Evolutionary conservation across 2,329 filamentous ascomycete genomes (phyloP).

Genomic region (Cladophialophora bantiana): DNA sequence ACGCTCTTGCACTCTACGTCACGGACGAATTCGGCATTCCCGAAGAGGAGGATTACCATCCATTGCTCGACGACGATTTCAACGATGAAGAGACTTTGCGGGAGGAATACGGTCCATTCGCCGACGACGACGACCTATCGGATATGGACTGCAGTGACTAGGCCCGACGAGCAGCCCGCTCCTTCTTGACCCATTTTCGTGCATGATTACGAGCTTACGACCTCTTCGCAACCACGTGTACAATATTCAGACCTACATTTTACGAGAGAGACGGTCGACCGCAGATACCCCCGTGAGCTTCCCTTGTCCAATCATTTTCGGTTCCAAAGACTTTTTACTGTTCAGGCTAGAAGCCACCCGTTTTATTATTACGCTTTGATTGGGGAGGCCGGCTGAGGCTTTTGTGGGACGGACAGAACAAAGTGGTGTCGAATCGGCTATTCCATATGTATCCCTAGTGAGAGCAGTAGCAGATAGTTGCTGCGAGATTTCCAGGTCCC

Average conservation of each 20-base stretch:
- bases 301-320: constrained; percentile 21
- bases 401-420: constrained; percentile 18
- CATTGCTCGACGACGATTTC: constrained; percentile 31
- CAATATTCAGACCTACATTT: constrained; percentile 31
- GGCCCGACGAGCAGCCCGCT: constrained; percentile 6
- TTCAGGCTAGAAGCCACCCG: constrained; percentile 13
- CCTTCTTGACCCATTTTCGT: constrained; percentile 13
- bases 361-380: constrained; percentile 9
- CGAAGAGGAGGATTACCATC: constrained; percentile 30
- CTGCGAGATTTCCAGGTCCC: background rate
- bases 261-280: constrained; percentile 31
- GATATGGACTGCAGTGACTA: constrained; percentile 35
- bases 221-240: constrained; percentile 26
- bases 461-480: background rate
- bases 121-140: constrained; percentile 25
- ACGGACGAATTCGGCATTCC: constrained; percentile 20
- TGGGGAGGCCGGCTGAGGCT: constrained; percentile 9
- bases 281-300: constrained; percentile 32
- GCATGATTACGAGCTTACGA: constrained; percentile 32
- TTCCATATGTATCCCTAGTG: constrained; percentile 19
- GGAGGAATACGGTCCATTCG: constrained; percentile 33
- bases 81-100: constrained; percentile 33
- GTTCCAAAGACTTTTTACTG: constrained; percentile 15
- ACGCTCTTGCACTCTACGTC: constrained; percentile 34
- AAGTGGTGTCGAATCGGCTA: constrained; percentile 8